Evolutionary conservation across 768 basidiomycete genomes (phyloP), one percentile per base, ranked within the genome.

Genomic region (Kwoniella dendrophila): DNA sequence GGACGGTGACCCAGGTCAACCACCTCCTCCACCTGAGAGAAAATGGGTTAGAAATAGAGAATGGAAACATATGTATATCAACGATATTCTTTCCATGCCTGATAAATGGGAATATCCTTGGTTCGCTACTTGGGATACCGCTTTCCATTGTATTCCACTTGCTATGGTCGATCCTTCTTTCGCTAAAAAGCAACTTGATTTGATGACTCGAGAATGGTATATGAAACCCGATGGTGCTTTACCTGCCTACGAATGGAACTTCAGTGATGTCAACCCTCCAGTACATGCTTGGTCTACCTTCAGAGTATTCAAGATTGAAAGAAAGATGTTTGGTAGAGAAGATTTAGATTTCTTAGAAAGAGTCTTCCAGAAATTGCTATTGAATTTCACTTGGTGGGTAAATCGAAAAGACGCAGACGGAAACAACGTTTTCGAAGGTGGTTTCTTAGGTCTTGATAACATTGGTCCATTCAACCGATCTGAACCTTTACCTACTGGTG

Each of bases 41-140:
- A 91, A 94, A 79, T 82, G 83, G 71, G 82, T 95, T 52, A 83
- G 93, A 62, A 99, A 98, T 79, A 84, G 82, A 79, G 90, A 93
- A 72, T 99, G 96, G 96, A 88, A 85, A 68, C 95, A 99, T 80
- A 84, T 99, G 82, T 87, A 98, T 76, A 88, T 94, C 62, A 90
- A 90, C 54, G 96, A 99, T 75, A 87, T 99, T 64, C 84, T 99
- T 40, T 97, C 94, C 12, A 98, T 99, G 96, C 96, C 96, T 6
- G 95, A 99, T 81, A 99, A 99, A 88, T 95, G 96, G 96, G 96
- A 99, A 80, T 98, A 98, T 77, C 96, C 96, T 0, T 98, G 96
- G 84, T 98, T 99, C 73, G 94, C 95, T 0, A 94, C 94, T 38
- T 95, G 92, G 92, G 91, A 95, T 77, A 92, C 89, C 0, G 96